These are phyloP conservation scores for Trichophyton equinum DNA, from an alignment of 2,329 filamentous ascomycete species.

Conservation along the genomic window DNA sequence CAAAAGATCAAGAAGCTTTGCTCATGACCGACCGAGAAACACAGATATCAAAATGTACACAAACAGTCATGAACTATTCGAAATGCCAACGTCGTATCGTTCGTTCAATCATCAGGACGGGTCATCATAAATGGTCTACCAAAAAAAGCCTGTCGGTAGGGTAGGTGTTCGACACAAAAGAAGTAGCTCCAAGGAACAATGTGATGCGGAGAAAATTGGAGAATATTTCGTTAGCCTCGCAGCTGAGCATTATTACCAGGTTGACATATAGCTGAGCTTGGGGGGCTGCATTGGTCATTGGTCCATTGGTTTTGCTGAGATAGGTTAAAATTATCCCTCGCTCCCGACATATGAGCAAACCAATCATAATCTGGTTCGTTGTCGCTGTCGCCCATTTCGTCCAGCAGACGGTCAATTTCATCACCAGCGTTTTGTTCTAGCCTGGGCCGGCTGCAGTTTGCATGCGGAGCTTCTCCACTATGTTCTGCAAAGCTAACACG, in stretches of 20 bases:
- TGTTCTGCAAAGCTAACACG: slow-evolving; percentile 16
- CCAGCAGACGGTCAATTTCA: slow-evolving; percentile 21
- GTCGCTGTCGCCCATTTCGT: slow-evolving; percentile 18
- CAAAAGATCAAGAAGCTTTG: not conserved
- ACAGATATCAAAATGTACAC: not conserved
- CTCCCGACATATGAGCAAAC: slow-evolving; percentile 6
- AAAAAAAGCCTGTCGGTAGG: not conserved
- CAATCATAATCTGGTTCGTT: slow-evolving; percentile 17
- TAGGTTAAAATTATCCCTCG: not conserved
- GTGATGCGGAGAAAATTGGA: not conserved
- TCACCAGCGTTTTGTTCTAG: slow-evolving; percentile 16
- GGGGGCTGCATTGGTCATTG: not conserved
- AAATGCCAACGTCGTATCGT: not conserved
- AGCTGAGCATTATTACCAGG: not conserved
- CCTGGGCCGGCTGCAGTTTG: slow-evolving; percentile 4
- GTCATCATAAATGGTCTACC: not conserved
- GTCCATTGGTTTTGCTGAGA: not conserved
- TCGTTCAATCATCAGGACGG: not conserved
- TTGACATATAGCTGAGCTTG: not conserved
- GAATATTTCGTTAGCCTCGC: not conserved
- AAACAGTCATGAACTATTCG: not conserved
- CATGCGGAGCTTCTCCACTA: slow-evolving; percentile 8
- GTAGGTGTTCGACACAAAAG: not conserved
- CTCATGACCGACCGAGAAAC: not conserved
- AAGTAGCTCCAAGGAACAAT: not conserved